Percentiles rank a stretch among this genome's conserved stretches.
Evolutionary conservation across 805 yeast genomes (phyloP).

Genomic region (Blastobotrys attinorum): DNA sequence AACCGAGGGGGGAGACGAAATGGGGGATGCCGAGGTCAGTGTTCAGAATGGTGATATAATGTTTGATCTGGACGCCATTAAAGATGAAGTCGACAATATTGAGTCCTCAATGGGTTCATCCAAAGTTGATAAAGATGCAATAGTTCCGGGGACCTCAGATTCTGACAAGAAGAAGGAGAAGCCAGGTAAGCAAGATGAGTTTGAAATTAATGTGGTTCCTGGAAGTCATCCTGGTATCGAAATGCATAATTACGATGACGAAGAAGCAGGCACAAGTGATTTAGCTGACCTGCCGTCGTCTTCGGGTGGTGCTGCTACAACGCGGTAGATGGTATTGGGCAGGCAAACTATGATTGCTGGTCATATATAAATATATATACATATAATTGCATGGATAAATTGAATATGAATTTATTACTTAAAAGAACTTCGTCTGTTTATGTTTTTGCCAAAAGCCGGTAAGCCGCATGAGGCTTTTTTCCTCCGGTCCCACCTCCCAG

Average conservation of each 20-base stretch:
- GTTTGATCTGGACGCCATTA: conserved; percentile 34
- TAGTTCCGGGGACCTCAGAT: neutral
- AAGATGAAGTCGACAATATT: conserved; percentile 28
- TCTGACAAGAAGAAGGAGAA: neutral
- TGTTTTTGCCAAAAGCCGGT: too few species aligned
- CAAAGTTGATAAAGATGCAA: neutral
- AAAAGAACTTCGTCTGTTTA: too few species aligned
- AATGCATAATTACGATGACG: neutral
- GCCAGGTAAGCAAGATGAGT: neutral
- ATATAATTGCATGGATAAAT: too few species aligned
- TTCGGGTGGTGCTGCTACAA: too few species aligned
- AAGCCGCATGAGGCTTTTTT: too few species aligned
- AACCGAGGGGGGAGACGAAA: conserved; percentile 30
- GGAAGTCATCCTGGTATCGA: neutral
- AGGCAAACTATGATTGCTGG: too few species aligned
- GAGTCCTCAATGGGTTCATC: conserved; percentile 8
- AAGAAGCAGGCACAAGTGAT: too few species aligned
- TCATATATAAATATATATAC: too few species aligned
- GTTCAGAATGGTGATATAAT: conserved; percentile 31
- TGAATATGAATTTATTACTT: too few species aligned
- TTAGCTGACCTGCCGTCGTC: too few species aligned
- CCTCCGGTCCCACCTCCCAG: too few species aligned
- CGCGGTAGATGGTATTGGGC: too few species aligned
- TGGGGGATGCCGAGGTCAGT: conserved; percentile 32
- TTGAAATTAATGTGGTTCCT: neutral